A percentile compares a stretch with the other conserved stretches of the same genome.
Conservation (phyloP, 768 basidiomycete species). For the Phanerodontia chrysosporium region DNA sequence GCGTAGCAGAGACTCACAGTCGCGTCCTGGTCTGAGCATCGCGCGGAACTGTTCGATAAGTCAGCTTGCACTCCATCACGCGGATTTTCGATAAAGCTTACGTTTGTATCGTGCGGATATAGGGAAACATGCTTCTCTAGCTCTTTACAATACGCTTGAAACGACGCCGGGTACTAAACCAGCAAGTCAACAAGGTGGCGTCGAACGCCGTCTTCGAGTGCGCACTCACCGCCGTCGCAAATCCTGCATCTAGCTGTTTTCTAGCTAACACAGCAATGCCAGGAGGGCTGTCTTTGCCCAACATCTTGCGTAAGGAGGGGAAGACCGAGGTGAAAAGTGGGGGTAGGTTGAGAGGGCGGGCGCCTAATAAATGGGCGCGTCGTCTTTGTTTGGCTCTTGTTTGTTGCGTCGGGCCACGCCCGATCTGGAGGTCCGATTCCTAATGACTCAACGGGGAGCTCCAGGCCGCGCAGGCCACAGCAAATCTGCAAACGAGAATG, state of each 20-base stretch:
- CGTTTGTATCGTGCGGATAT: conserved; percentile 20
- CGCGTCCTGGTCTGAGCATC: conserved; percentile 30
- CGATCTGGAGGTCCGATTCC: neutral
- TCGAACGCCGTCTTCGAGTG: neutral
- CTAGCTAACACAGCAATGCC: conserved; percentile 11
- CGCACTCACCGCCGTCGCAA: conserved; percentile 1
- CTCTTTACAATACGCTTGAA: conserved; percentile 20
- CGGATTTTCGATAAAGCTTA: conserved; percentile 2
- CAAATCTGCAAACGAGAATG: neutral
- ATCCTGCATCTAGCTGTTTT: conserved; percentile 11
- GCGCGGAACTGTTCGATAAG: conserved; percentile 32
- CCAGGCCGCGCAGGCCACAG: neutral
- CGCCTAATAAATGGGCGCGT: conserved; percentile 14
- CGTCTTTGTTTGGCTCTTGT: conserved; percentile 9
- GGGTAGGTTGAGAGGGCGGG: neutral
- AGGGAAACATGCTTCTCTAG: conserved; percentile 18
- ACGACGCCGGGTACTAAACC: conserved; percentile 10
- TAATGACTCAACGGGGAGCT: neutral
- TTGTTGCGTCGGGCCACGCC: conserved; percentile 2
- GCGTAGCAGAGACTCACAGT: conserved; percentile 33
- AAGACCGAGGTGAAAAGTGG: neutral
- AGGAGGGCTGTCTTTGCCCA: neutral
- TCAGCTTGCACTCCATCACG: neutral
- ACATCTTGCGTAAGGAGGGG: conserved; percentile 3
- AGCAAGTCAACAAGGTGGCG: conserved; percentile 7